Evolutionary conservation across 176 grass and related monocot species (phyloP), one percentile per base, ranked within the genome.

Genomic region (Juncus inflexus): DNA sequence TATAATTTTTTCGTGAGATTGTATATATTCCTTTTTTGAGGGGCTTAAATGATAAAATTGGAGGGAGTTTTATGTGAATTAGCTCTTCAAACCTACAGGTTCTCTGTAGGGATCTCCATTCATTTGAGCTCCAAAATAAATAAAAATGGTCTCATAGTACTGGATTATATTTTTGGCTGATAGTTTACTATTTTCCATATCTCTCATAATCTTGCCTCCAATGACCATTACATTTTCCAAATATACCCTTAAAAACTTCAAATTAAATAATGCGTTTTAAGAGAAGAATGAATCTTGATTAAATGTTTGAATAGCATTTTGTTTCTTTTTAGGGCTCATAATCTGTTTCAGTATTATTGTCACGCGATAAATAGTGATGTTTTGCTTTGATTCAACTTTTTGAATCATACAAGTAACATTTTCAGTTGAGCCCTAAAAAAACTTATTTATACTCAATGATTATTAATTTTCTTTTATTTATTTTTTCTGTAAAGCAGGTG

Each of bases 31-130:
- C 0, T n/a, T 63, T 12, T 7, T 67, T 37, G 0, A 72, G 57
- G 84, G 89, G 80, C 36, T 70, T 40, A 73, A 84, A 84, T 62
- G 81, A 35, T 62, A 81, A 0, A 55, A 47, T 47, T 64, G 84
- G 84, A 84, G 84, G 81, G 86, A 92, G 89, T 70, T 87, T 35
- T 84, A 58, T 42, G 9, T 82, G 19, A 47, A 47, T 47, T 6
- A 82, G 84, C 89, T 87, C 86, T 52, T 77, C 78, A 73, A 81
- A 87, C 78, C 84, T 9, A 85, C 84, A 91, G 88, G 88, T 91
- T 91, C 84, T 87, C 89, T 91, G 89, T 12, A 74, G 89, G 43
- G 84, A 82, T 91, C 74, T 85, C 80, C 66, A 69, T 67, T 60
- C 40, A 9, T 82, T 87, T 72, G 73, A 74, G 66, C 84, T 66